Base-by-base conservation (phyloP, 2,329 filamentous ascomycete species). In the Fusarium zealandicum region DNA sequence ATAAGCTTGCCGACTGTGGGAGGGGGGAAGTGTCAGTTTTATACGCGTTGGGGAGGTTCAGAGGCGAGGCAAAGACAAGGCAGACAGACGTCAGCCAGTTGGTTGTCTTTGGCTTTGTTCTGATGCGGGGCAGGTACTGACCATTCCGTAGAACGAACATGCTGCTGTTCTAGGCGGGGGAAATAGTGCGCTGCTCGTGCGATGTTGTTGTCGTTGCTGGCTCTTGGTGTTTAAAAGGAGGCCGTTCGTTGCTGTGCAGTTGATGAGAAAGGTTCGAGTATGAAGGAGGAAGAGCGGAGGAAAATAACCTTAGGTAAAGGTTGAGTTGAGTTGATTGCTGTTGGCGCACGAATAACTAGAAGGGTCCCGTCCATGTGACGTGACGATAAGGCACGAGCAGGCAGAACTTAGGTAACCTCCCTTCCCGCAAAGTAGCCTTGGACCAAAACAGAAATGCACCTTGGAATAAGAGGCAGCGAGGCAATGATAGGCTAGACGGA, bases 1-100 rank as follows among this genome's bases (percentile, higher is more conserved):
- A 98, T 87, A 70, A 95, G 88, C 77, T 96, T 97, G 76, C 90
- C 90, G 66, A 96, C 92, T 96, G 57, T 33, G 30, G 16, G 46
- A 45, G 30, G 31, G 38, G 32, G 12, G 31, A 16, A 22, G 18
- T 11, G 54, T 69, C 44, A 68, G 62, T 31, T 32, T 16, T 37
- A 38, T 50, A 37, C 11, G 10, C 20, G 17, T 35, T 28, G 39
- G 39, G 22, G 33, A 12, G 13, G 33, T 13, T 11, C n/a, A 16
- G 10, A 10, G 7, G 14, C 14, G 22, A 35, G 27, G 6, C 6
- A 40, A 25, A 10, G 38, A 47, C 11, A 27, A 6, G 31, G 28
- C 33, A 49, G 16, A 37, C 20, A 40, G 63, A 56, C 16, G 35
- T 17, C 48, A 46, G 27, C 40, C 33, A 46, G 33, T 39, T 17